Percentiles rank a stretch among this genome's conserved stretches.
Evolutionary conservation across 768 basidiomycete genomes (phyloP).

Genomic region (Naganishia vaughanmartiniae): DNA sequence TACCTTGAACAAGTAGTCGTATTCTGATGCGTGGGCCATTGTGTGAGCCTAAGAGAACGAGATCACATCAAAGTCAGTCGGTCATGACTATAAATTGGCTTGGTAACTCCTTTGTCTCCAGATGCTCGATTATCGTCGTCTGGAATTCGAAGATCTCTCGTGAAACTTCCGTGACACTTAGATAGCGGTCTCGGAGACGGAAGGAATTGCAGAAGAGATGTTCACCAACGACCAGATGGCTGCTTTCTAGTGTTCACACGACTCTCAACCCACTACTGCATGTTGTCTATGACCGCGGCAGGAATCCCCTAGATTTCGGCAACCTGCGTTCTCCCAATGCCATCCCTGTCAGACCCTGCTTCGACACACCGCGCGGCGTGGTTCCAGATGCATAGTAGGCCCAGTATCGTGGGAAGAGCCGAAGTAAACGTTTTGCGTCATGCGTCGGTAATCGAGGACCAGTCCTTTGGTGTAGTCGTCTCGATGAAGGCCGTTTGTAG

Average conservation of each 20-base stretch:
- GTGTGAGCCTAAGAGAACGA: slow-evolving; percentile 1
- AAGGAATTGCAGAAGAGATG: too few relatives aligned
- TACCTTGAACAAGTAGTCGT: slow-evolving; percentile 53
- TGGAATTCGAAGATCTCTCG: neutral
- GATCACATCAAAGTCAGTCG: neutral
- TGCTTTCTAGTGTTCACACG: too few relatives aligned
- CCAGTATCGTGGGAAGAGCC: neutral
- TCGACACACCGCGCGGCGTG: too few relatives aligned
- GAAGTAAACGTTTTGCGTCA: neutral
- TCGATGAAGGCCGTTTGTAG: neutral
- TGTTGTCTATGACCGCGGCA: too few relatives aligned
- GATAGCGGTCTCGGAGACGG: too few relatives aligned
- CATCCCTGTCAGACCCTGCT: too few relatives aligned
- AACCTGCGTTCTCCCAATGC: too few relatives aligned
- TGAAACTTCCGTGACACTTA: too few relatives aligned
- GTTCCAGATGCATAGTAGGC: neutral
- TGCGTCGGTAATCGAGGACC: neutral
- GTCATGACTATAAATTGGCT: too few relatives aligned
- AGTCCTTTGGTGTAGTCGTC: neutral
- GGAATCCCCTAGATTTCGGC: too few relatives aligned
- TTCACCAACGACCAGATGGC: too few relatives aligned
- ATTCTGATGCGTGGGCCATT: slow-evolving; percentile 51
- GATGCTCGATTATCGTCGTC: neutral
- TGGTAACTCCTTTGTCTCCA: neutral
- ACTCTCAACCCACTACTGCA: too few relatives aligned